Evolutionary conservation across 139 green algal species (phyloP).

Genomic region (Yamagishiella unicocca): DNA sequence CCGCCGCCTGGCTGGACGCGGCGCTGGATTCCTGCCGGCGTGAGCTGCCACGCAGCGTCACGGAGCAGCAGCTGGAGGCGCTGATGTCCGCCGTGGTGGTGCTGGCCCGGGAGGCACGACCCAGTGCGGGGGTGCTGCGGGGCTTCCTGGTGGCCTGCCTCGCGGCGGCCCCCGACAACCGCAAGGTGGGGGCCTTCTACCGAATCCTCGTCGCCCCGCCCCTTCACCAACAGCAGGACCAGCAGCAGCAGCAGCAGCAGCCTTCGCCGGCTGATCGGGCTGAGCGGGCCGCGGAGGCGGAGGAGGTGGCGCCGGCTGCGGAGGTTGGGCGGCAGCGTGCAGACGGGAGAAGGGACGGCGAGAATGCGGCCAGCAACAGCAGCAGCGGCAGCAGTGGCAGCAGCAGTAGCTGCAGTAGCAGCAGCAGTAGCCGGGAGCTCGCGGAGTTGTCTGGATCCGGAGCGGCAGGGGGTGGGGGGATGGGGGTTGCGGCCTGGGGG

Average conservation of each 20-base stretch:
- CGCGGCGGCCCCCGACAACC: conserved; percentile 5
- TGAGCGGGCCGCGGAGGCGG: too few species aligned
- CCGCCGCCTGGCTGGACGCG: conserved; percentile 4
- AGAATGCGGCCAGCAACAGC: too few species aligned
- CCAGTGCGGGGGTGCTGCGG: not conserved
- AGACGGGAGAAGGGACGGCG: too few species aligned
- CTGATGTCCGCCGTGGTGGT: conserved; percentile 17
- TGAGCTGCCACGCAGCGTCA: conserved; percentile 11
- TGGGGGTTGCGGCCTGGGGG: too few species aligned
- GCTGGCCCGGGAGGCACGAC: not conserved
- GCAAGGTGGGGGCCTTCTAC: conserved; percentile 29
- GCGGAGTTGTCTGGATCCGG: too few species aligned
- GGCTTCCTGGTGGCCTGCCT: not conserved
- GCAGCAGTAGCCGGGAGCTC: too few species aligned
- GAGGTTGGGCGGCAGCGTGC: too few species aligned
- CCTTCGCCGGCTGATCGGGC: too few species aligned
- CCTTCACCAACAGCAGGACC: not conserved
- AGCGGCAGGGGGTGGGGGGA: too few species aligned
- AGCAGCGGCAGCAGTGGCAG: too few species aligned
- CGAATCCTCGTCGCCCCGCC: conserved; percentile 1
- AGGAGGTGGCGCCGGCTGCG: not conserved
- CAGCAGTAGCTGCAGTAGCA: too few species aligned
- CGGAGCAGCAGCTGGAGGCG: conserved; percentile 38
- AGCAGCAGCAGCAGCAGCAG: not conserved
- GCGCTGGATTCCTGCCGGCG: not conserved